Conservation (phyloP, 306 rosid genomes). For the Lablab purpureus region DNA sequence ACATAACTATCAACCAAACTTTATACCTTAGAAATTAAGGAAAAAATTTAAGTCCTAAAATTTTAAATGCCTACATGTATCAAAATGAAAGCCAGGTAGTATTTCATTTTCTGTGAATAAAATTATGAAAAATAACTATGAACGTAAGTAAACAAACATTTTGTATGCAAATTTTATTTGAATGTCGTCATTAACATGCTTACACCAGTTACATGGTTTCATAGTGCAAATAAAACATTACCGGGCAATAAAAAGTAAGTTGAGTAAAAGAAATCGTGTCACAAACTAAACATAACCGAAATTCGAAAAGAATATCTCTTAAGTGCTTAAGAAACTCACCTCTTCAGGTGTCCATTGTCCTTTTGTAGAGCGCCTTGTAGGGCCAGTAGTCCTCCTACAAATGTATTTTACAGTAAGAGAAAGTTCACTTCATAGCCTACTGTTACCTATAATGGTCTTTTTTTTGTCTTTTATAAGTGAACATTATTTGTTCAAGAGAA, state of each 20-base stretch:
- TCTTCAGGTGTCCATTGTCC: constrained; percentile 98
- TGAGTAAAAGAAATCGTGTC: background rate
- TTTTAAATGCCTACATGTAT: constrained; percentile 20
- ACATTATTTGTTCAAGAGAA: constrained; percentile 1
- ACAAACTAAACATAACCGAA: constrained; percentile 21
- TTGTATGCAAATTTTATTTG: background rate
- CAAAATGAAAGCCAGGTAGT: background rate
- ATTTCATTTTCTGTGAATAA: background rate
- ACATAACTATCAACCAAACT: background rate
- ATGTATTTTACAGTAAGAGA: constrained; percentile 38
- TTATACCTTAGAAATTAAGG: background rate
- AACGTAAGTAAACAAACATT: constrained; percentile 1
- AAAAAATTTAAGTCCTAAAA: background rate
- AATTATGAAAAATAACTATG: constrained; percentile 2
- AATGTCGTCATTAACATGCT: background rate
- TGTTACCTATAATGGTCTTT: background rate
- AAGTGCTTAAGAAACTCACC: constrained; percentile 54
- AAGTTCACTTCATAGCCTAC: constrained; percentile 10
- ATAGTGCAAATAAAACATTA: constrained; percentile 13
- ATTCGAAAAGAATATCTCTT: constrained; percentile 24
- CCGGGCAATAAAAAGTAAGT: background rate
- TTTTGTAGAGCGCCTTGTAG: constrained; percentile 98
- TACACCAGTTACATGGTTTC: background rate
- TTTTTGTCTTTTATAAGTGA: background rate
- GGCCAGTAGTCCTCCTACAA: constrained; percentile 96